Evolutionary conservation across 345 rosid genomes (phyloP).

Genomic region (Lepidium aucheri): DNA sequence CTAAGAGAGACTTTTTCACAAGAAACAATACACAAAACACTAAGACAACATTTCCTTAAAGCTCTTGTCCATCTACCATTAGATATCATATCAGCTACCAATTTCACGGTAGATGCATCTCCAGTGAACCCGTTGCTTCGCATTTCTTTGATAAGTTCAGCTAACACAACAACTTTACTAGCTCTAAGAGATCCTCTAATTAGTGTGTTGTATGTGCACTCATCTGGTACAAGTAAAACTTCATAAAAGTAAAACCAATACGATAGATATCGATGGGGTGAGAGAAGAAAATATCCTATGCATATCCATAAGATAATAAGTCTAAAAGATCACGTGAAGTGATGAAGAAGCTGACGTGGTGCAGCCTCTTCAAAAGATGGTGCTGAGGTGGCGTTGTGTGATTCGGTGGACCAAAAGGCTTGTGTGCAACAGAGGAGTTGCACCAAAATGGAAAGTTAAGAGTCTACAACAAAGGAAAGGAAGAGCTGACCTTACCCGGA

Average conservation of each 20-base stretch:
- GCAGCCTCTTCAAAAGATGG: too few species aligned
- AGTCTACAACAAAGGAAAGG: too few species aligned
- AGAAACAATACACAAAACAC: not conserved
- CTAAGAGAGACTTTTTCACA: too few species aligned
- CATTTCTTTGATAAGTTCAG: not conserved
- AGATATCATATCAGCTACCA: not conserved
- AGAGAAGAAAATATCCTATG: not conserved
- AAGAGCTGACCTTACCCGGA: too few species aligned
- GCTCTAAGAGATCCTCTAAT: not conserved
- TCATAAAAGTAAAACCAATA: not conserved
- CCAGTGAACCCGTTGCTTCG: not conserved
- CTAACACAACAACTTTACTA: not conserved
- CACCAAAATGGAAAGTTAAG: too few species aligned
- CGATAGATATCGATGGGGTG: not conserved
- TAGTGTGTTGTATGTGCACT: not conserved
- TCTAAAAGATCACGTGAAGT: too few species aligned
- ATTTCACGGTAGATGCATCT: not conserved
- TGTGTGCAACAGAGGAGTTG: too few species aligned
- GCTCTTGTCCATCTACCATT: too few species aligned
- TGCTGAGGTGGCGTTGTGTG: too few species aligned
- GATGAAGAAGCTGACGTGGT: too few species aligned
- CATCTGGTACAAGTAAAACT: not conserved
- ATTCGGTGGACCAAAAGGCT: too few species aligned
- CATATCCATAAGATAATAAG: not conserved
- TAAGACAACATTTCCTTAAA: too few species aligned